Evolutionary conservation across 2,329 filamentous ascomycete genomes (phyloP), one percentile per base, ranked within the genome.

Genomic region (Aspergillus luchuensis): DNA sequence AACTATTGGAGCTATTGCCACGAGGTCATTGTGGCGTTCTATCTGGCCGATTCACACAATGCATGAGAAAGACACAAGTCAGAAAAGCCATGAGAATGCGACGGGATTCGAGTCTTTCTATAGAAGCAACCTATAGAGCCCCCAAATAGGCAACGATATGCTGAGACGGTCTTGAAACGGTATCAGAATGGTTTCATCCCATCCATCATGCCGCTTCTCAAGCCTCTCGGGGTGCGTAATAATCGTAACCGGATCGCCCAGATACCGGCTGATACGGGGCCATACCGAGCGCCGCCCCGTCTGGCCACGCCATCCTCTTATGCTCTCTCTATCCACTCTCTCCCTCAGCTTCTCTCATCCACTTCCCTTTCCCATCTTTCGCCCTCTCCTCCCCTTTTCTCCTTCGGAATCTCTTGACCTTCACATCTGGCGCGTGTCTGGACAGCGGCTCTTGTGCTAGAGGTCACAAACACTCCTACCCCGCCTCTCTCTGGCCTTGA

Each of bases 281-380:
- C 51, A 39, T 19, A 54, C 36, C 38, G 51, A 13, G 15, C 36
- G 38, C 53, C 53, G 53, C 53, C 39, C 48, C 60, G 62, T 58
- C 56, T 51, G 53, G 62, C 59, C 62, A 63, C 59, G 56, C 60
- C 60, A 60, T 62, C 60, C 53, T 47, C 28, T 56, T 23, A 38
- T 56, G 54, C 58, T 49, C 51, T 39, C 52, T 53, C 30, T 25
- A 19, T 28, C 41, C 38, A n/a, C 54, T 52, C n/a, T 15, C 25
- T 39, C 47, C n/a, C 25, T 57, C 41, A 17, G 19, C 41, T 21
- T 45, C 19, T 21, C 19, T 23, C 41, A n/a, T 33, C 25, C 15
- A 25, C 13, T 48, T 57, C 15, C n/a, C n/a, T 50, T 21, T 43
- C 21, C 11, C 50, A 36, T 48, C 21, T 45, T 33, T 49, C 48